Base-by-base conservation (phyloP, 169 alveolate species). In the Plasmodium relictum region DNA sequence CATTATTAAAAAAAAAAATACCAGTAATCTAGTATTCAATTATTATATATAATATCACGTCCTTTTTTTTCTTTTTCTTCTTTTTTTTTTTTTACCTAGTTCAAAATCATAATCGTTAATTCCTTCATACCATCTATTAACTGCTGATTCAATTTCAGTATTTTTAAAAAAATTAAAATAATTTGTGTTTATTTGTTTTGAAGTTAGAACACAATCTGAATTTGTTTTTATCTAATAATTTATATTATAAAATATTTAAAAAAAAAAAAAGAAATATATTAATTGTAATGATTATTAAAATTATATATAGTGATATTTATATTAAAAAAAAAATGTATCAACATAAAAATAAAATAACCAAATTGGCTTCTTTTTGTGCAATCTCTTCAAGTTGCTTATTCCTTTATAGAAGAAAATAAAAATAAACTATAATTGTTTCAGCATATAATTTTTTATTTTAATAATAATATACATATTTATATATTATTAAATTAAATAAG, bases 121-220 rank as follows among this genome's bases (percentile, higher is more conserved):
- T 10, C 90, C 90, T 44, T 80, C 90, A 80, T 80, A 80, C 90
- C 90, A 80, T 54, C 72, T 18, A 80, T 80, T 59, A 7, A 80
- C 90, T 7, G 90, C 76, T 41, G 90, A 14, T 42, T 80, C 90
- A 16, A 58, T 52, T 48, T 66, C 50, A 20, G 48, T 39, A 42
- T 50, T 26, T 20, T 56, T 54, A 12, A 71, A 65, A 80, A 66
- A 26, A n/a, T 37, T 48, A 80, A 80, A 80, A 52, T 80, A 80
- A 52, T 80, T 80, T 44, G 90, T 80, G 24, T 80, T 68, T 24
- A 66, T 41, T 63, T 66, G 80, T 44, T 80, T 80, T 24, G 69
- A 6, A 18, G 48, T 50, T 20, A 80, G 72, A 52, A 26, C 50
- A 44, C 90, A 80, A 50, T 80, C 66, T 12, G 50, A 22, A 9